Percentiles rank a stretch among this genome's conserved stretches.
Conservation (phyloP, 345 rosid genomes). For the Pseudoturritis turrita region DNA sequence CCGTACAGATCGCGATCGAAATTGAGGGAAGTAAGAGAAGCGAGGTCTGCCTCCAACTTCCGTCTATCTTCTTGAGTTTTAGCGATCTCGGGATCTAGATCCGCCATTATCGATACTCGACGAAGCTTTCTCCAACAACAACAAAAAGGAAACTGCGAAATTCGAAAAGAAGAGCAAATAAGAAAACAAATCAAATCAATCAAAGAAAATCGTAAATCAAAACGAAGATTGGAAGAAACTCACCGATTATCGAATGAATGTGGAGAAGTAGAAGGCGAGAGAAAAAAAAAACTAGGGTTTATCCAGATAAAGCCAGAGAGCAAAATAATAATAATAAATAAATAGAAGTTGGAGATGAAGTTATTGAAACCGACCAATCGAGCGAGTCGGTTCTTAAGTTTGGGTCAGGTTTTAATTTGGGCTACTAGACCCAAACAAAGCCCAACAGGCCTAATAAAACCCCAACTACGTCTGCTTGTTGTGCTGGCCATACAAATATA, state of each 20-base stretch:
- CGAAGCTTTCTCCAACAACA: not conserved
- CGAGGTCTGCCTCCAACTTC: slow-evolving; percentile 69
- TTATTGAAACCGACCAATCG: not conserved
- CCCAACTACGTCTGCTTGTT: not conserved
- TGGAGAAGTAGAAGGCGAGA: not conserved
- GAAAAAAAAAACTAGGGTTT: slow-evolving; percentile 17
- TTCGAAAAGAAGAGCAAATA: not conserved
- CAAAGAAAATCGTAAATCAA: not conserved
- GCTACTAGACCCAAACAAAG: not conserved
- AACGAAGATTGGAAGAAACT: not conserved
- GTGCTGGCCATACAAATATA: too few relatives aligned
- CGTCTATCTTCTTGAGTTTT: slow-evolving; percentile 78
- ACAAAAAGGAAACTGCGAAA: not conserved
- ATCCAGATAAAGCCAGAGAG: not conserved
- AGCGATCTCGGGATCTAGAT: slow-evolving; percentile 72
- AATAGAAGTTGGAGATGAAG: not conserved
- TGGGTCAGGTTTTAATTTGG: not conserved
- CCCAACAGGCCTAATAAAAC: not conserved
- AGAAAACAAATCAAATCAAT: not conserved
- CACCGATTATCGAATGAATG: not conserved
- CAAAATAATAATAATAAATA: not conserved
- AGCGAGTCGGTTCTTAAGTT: slow-evolving; percentile 2
- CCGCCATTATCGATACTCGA: slow-evolving; percentile 29
- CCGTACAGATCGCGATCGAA: slow-evolving; percentile 85
- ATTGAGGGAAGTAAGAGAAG: slow-evolving; percentile 61